Evolutionary conservation across 1,284 basidiomycete genomes (phyloP), one percentile per base, ranked within the genome.

Genomic region (Sphaerobolus stellatus): DNA sequence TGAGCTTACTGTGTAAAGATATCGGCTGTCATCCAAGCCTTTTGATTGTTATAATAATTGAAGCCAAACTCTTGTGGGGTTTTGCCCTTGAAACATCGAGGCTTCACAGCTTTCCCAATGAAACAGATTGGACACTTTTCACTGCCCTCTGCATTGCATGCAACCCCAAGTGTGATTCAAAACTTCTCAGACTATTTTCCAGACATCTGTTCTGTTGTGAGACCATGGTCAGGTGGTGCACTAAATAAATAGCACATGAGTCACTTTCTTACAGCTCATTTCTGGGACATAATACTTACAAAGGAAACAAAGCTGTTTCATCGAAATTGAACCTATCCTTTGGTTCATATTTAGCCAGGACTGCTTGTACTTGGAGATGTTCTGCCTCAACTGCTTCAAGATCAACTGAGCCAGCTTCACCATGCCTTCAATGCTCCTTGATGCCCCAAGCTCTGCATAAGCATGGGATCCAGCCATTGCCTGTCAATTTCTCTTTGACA

Each of bases 311-410:
- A 2, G 67, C 68, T 5, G 71, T 71, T 54, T 73, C 67, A 62
- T 74, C 71, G 62, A 69, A 64, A 50, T 72, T 73, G 48, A 68
- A 71, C 28, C 70, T 70, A 43, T 73, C 64, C n/a, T 59, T 45
- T 33, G 62, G 52, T 6, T 50, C 59, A 56, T 56, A 29, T 41
- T 61, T 51, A 22, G 34, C 22, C 40, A 71, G 60, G 0, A 67
- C 43, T 20, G 64, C 55, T 29, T 59, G 50, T 1, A 70, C 45
- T 2, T 56, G 53, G 40, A 59, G 41, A 8, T 57, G 49, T 48
- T 69, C 66, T 2, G 29, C 6, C n/a, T 64, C 59, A 6, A 69
- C 60, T 29, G 45, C 59, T 2, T 57, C n/a, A 3, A 41, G 24
- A 31, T 50, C 29, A 24, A 60, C 58, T n/a, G 65, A 70, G 14